A percentile compares a stretch with the other conserved stretches of the same genome.
Conservation (phyloP, 1,139 yeast species). For the Taphrina pruni region DNA sequence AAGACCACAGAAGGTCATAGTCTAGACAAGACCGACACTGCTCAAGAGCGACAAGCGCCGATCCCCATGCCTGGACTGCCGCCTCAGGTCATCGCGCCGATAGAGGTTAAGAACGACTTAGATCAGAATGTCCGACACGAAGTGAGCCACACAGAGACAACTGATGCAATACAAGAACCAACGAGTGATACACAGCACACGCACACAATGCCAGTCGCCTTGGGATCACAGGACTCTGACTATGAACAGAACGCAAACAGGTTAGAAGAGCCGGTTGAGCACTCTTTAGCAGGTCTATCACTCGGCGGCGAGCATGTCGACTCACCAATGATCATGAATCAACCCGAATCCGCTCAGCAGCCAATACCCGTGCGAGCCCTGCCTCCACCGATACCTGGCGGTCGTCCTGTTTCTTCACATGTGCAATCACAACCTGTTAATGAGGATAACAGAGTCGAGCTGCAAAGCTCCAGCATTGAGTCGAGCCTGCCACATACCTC, state of each 20-base stretch:
- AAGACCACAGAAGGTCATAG: conserved; percentile 49
- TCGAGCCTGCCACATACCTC: not conserved
- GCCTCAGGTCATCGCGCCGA: conserved; percentile 13
- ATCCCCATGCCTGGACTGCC: conserved; percentile 59
- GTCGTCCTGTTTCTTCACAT: conserved; percentile 23
- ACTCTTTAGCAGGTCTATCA: not conserved
- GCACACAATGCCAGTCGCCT: too few species aligned
- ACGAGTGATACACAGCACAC: too few species aligned
- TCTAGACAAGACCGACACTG: conserved; percentile 48
- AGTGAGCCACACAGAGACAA: not conserved
- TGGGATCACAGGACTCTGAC: not conserved
- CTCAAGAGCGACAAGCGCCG: conserved; percentile 48
- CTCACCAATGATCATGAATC: too few species aligned
- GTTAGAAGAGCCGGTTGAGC: not conserved
- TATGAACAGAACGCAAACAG: not conserved
- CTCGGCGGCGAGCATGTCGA: conserved; percentile 1
- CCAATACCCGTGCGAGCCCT: conserved; percentile 7
- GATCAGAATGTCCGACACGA: not conserved
- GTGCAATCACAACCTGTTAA: not conserved
- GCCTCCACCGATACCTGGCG: conserved; percentile 22
- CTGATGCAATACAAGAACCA: not conserved
- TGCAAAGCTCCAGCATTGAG: not conserved
- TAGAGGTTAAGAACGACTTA: conserved; percentile 6
- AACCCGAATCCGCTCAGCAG: not conserved
- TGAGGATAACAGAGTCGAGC: not conserved